These are phyloP conservation scores for Eremochloa ophiuroides DNA, from an alignment of 176 grass and related monocot genomes.

Conservation along the genomic window DNA sequence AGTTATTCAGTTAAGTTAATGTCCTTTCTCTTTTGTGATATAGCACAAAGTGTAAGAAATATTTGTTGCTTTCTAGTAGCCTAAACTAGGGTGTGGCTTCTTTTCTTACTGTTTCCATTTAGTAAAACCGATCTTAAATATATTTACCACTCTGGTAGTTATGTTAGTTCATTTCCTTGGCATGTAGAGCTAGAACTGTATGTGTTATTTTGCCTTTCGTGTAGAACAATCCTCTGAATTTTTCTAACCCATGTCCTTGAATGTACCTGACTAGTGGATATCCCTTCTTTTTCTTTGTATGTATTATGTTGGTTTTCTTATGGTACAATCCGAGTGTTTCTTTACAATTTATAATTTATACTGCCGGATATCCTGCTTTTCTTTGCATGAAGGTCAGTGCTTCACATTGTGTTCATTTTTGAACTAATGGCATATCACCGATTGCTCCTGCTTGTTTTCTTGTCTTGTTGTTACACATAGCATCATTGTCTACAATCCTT, in stretches of 20 bases:
- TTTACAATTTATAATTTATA: conserved; percentile 2
- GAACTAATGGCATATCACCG: neutral
- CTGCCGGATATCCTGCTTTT: too few relatives aligned
- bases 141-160: too few relatives aligned
- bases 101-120: neutral
- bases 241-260: neutral
- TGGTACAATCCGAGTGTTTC: neutral
- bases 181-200: neutral
- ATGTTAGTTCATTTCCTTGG: too few relatives aligned
- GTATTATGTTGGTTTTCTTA: neutral
- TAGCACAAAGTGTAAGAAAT: neutral
- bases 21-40: conserved; percentile 6
- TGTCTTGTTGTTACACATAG: neutral
- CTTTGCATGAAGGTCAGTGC: neutral
- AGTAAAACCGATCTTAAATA: too few relatives aligned
- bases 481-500: neutral
- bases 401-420: conserved; percentile 8
- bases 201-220: neutral
- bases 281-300: neutral
- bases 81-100: neutral
- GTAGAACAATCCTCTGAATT: neutral
- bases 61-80: neutral
- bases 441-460: neutral
- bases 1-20: conserved; percentile 5
- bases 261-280: neutral